phyloP scores from a whole-genome alignment of 257 asterid genomes.

The Nicotiana attenuata region DNA sequence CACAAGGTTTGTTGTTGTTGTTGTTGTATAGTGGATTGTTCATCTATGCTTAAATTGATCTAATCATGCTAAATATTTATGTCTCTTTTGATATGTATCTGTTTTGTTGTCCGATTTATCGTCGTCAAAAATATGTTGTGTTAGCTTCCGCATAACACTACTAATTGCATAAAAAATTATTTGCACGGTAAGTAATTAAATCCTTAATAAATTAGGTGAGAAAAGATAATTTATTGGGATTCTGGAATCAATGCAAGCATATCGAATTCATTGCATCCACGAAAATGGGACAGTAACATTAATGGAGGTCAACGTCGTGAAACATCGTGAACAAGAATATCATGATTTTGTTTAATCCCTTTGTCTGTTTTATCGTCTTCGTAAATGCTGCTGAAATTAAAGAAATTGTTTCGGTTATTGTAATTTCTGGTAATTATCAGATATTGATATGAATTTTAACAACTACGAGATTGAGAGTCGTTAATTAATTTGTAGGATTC shows the following conservation, averaged over 20 bases:
- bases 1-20: no score
- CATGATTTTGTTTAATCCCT: background rate
- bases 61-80: no score
- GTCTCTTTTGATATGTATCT: no score
- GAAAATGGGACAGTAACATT: background rate
- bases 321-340: background rate
- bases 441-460: background rate
- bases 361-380: constrained; percentile 2
- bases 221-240: background rate
- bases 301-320: background rate
- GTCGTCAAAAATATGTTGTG: no score
- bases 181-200: no score
- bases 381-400: constrained; percentile 4
- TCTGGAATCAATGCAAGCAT: background rate
- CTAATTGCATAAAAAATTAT: no score
- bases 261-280: constrained; percentile 2
- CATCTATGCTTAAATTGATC: no score
- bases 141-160: no score
- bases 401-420: background rate
- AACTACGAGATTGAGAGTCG: no score
- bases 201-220: background rate
- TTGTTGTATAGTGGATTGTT: no score
- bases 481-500: background rate
- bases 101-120: no score
- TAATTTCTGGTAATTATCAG: background rate